Conservation (phyloP, 2,329 filamentous ascomycete genomes). For the Periconia digitata region DNA sequence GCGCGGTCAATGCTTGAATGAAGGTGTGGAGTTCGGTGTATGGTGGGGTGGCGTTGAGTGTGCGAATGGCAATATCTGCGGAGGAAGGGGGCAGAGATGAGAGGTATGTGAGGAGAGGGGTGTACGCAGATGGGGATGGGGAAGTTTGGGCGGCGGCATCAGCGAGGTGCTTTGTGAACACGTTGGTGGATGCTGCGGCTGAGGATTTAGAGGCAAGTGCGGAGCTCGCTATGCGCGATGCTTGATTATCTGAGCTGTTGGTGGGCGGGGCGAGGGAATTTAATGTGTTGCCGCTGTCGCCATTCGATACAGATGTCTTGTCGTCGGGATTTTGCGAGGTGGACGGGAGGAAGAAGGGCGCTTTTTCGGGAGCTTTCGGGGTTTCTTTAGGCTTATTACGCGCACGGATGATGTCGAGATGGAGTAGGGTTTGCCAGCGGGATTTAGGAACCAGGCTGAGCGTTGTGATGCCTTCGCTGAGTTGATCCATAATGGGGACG, state of each 20-base stretch:
- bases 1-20: slow-evolving; percentile 73
- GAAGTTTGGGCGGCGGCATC: slow-evolving; percentile 44
- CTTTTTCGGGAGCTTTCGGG: slow-evolving; percentile 88
- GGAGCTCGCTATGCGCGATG: slow-evolving; percentile 38
- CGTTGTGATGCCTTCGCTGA: slow-evolving; percentile 81
- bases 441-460: slow-evolving; percentile 87
- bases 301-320: too few species aligned
- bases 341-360: slow-evolving; percentile 90
- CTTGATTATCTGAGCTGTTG: slow-evolving; percentile 20
- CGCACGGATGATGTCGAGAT: slow-evolving; percentile 85
- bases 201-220: slow-evolving; percentile 32
- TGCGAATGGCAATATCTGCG: slow-evolving; percentile 88
- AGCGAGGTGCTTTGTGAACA: slow-evolving; percentile 54
- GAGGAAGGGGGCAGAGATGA: slow-evolving; percentile 80
- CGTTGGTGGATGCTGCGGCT: slow-evolving; percentile 31
- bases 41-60: slow-evolving; percentile 58
- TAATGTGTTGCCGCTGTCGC: slow-evolving; percentile 6
- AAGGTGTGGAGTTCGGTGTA: slow-evolving; percentile 77
- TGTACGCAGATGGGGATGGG: slow-evolving; percentile 62
- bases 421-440: slow-evolving; percentile 90
- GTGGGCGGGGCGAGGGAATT: slow-evolving; percentile 10
- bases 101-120: slow-evolving; percentile 73
- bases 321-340: slow-evolving; percentile 45
- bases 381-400: slow-evolving; percentile 93
- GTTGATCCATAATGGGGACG: slow-evolving; percentile 67